Percentiles rank a stretch among this genome's conserved stretches.
Conservation (phyloP, 495 filamentous ascomycete genomes). For the Pseudevernia furfuracea region DNA sequence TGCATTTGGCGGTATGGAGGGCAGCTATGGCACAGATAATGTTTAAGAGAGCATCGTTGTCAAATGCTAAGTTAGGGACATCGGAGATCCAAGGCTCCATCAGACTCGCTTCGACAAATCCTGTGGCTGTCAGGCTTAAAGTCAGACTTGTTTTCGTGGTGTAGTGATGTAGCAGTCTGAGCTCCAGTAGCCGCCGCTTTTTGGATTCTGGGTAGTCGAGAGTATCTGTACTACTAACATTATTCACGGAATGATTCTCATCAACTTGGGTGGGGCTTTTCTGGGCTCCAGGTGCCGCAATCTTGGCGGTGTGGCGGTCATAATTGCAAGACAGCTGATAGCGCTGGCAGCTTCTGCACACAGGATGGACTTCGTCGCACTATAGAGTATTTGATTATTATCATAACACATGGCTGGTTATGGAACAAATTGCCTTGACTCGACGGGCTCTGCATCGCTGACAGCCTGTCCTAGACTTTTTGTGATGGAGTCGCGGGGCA, state of each 20-base stretch:
- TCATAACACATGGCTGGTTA: too few species aligned
- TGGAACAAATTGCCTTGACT: conserved; percentile 30
- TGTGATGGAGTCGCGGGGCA: conserved; percentile 20
- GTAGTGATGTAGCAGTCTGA: conserved; percentile 34
- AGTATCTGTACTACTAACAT: conserved; percentile 15
- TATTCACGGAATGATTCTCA: conserved; percentile 13
- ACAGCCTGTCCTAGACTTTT: conserved; percentile 29
- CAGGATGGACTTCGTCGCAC: conserved; percentile 38
- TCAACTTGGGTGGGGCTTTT: not conserved
- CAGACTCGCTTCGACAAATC: conserved; percentile 13
- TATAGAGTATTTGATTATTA: conserved; percentile 21
- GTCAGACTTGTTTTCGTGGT: conserved; percentile 24
- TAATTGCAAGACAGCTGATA: conserved; percentile 33
- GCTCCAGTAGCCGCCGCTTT: conserved; percentile 31
- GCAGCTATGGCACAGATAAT: conserved; percentile 32
- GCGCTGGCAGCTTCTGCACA: conserved; percentile 34
- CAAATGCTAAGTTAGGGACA: conserved; percentile 30
- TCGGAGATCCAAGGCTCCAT: conserved; percentile 25
- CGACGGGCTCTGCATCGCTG: conserved; percentile 33
- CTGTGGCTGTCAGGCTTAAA: conserved; percentile 6
- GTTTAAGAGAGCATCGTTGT: conserved; percentile 33
- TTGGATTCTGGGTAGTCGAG: conserved; percentile 29
- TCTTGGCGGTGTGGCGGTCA: conserved; percentile 12
- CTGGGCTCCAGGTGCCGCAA: too few species aligned
- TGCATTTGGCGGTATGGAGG: conserved; percentile 23